A percentile compares a stretch with the other conserved stretches of the same genome.
Evolutionary conservation across 257 asterid species (phyloP).

Genomic region (Scutellaria baicalensis): DNA sequence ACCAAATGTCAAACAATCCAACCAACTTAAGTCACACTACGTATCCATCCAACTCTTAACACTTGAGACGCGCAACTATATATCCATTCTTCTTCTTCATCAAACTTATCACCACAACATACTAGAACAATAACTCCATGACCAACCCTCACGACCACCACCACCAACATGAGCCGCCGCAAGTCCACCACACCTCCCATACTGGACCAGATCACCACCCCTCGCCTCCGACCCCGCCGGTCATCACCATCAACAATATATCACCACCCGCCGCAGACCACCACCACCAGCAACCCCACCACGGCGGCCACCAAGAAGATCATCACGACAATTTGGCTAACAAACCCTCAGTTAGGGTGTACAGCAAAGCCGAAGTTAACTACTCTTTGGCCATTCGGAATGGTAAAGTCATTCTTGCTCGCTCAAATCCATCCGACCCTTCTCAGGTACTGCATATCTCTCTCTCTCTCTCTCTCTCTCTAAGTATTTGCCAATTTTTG

Average conservation of each 20-base stretch:
- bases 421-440: constrained; percentile 46
- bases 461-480: not conserved
- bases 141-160: too few species aligned
- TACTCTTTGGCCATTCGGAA: constrained; percentile 51
- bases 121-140: too few species aligned
- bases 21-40: too few species aligned
- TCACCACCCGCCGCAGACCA: constrained; percentile 9
- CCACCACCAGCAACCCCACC: constrained; percentile 24
- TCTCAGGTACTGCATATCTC: constrained; percentile 25
- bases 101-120: too few species aligned
- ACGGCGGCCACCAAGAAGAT: not conserved
- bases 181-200: constrained; percentile 31
- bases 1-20: too few species aligned
- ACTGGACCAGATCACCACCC: constrained; percentile 1
- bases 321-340: constrained; percentile 4
- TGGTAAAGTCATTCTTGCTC: constrained; percentile 55
- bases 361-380: constrained; percentile 39
- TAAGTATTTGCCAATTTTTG: too few species aligned
- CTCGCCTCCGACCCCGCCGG: constrained; percentile 8
- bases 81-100: too few species aligned
- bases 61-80: too few species aligned
- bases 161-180: constrained; percentile 23
- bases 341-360: constrained; percentile 48
- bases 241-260: not conserved
- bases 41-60: too few species aligned